Base-by-base conservation (phyloP, 73 alveolate genomes). In the Uronychia setigera region DNA sequence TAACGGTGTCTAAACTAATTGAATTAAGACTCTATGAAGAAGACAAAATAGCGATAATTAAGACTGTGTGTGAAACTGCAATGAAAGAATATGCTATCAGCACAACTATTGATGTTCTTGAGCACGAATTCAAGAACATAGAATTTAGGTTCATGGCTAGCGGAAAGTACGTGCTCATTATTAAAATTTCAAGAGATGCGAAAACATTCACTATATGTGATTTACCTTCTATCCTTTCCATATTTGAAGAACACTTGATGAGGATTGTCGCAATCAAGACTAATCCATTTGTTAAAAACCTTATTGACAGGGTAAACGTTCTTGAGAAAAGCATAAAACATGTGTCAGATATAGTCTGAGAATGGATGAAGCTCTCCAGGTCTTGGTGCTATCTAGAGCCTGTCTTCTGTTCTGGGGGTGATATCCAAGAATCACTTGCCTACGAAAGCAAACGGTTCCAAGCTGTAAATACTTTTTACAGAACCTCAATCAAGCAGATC, bases 351-450 rank as follows among this genome's bases (percentile, higher is more conserved):
- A 94, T 96, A 29, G 80, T 97, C 11, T 99, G 96, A 86, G 97
- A 96, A 28, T 97, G 99, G 99, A 67, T 92, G 33, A 96, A 95
- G 83, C 92, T 96, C 25, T 92, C 95, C 80, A 96, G 95, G 85
- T 85, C 93, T 80, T 92, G 97, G 95, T 84, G 95, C 1, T 97
- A 96, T 78, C 88, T 96, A 28, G 96, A 96, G 86, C 99, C 97
- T 35, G 95, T 96, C 35, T 96, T 95, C 82, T 93, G 92, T 74
- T 91, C 94, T 35, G 96, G 96, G 75, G 99, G 95, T 83, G 88
- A 94, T 32, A 96, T 95, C 46, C 84, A 92, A 57, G 94, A 93
- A 80, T 86, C 93, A 95, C 92, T 92, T 57, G 94, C 93, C 67
- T 46, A 46, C 76, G 98, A 96, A 86, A 93, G 96, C 60, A 95